Evolutionary conservation across 257 asterid species (phyloP).

Genomic region (Solanum tacnaense): DNA sequence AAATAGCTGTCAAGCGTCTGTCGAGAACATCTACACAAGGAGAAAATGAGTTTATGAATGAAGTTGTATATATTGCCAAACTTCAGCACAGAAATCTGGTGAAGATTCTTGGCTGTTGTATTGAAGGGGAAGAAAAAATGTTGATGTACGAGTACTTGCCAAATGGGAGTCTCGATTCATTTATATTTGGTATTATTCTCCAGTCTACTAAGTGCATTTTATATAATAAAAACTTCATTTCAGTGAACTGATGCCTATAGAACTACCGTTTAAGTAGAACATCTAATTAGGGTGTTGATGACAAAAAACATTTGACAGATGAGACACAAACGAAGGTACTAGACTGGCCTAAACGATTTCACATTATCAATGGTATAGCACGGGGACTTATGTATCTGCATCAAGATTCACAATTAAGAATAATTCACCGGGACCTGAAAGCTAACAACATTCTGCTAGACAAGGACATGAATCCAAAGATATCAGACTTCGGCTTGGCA

Average conservation of each 20-base stretch:
- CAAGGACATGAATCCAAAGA: conserved; percentile 32
- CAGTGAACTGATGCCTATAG: not conserved
- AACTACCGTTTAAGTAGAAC: too few species aligned
- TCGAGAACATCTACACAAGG: conserved; percentile 41
- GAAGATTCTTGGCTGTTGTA: conserved; percentile 44
- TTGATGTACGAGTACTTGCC: conserved; percentile 42
- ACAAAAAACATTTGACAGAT: conserved; percentile 9
- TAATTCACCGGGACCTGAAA: conserved; percentile 37
- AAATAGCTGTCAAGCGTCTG: conserved; percentile 42
- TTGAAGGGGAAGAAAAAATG: conserved; percentile 29
- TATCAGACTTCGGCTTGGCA: conserved; percentile 47
- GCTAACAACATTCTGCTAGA: conserved; percentile 46
- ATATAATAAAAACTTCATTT: too few species aligned
- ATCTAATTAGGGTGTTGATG: not conserved
- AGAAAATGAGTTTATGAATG: conserved; percentile 42
- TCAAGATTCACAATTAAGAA: conserved; percentile 38
- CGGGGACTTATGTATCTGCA: conserved; percentile 48
- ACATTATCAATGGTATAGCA: conserved; percentile 28
- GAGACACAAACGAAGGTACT: conserved; percentile 2
- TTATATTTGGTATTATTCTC: conserved; percentile 24
- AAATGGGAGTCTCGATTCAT: conserved; percentile 39
- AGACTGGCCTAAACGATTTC: conserved; percentile 37
- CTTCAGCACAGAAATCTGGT: conserved; percentile 56
- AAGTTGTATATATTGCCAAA: conserved; percentile 24
- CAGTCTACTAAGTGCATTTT: not conserved